phyloP scores from a whole-genome alignment of 139 green algal species.

The Closterium sp. region DNA sequence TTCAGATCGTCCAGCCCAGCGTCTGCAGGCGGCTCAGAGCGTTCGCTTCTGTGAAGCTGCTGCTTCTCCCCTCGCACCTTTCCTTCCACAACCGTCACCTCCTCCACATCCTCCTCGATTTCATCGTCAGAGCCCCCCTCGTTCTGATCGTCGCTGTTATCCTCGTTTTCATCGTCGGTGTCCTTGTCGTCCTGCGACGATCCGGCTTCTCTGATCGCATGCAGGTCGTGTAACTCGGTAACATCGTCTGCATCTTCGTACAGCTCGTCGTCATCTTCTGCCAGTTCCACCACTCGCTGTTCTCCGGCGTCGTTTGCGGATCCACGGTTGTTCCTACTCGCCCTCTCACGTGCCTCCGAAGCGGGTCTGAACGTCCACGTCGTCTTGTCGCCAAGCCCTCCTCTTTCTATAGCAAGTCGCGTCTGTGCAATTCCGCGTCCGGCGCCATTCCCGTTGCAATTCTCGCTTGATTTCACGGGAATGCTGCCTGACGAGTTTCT shows the following conservation, averaged over 20 bases:
- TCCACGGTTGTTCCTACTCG: background rate
- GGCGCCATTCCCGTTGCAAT: background rate
- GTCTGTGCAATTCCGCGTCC: background rate
- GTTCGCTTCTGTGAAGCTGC: background rate
- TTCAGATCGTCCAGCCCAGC: conserved; percentile 15
- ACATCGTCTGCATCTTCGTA: background rate
- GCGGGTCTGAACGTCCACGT: background rate
- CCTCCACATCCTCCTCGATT: background rate
- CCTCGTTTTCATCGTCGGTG: too few relatives aligned
- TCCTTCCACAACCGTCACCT: background rate
- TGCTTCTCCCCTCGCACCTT: background rate
- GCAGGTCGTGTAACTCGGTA: too few relatives aligned
- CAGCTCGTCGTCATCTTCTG: background rate
- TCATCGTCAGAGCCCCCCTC: background rate
- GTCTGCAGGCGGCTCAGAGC: too few relatives aligned
- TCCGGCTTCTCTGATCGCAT: too few relatives aligned
- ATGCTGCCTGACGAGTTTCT: background rate
- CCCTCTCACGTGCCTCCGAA: background rate
- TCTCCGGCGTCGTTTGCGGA: background rate
- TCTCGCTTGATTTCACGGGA: background rate
- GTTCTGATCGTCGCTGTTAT: too few relatives aligned
- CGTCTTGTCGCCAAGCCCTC: background rate
- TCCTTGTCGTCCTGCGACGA: too few relatives aligned
- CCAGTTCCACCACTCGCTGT: background rate
- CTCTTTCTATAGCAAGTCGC: background rate